Evolutionary conservation across 164 flowering plant genomes (phyloP).

Genomic region (Nymphaea colorata): DNA sequence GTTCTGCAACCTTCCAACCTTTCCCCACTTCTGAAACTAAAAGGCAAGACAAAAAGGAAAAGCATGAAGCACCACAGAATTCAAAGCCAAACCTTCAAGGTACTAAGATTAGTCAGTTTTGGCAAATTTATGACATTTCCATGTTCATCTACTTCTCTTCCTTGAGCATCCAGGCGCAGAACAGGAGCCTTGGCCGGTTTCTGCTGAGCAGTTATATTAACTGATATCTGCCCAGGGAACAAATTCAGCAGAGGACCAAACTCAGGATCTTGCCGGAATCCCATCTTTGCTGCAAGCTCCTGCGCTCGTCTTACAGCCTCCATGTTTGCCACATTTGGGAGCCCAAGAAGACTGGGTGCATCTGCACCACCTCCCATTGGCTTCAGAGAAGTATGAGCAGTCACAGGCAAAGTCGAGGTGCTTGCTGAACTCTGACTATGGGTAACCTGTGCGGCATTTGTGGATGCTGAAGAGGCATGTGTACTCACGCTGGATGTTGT

Average conservation of each 20-base stretch:
- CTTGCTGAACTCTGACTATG: conserved; percentile 8
- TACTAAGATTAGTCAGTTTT: conserved; percentile 72
- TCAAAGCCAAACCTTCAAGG: conserved; percentile 60
- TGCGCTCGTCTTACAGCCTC: conserved; percentile 96
- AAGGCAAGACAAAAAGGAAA: too few species aligned
- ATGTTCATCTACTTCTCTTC: conserved; percentile 96
- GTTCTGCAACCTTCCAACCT: too few species aligned
- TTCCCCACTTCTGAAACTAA: too few species aligned
- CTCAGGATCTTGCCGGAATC: conserved; percentile 87
- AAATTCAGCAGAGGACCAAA: conserved; percentile 87
- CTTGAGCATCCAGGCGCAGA: conserved; percentile 89
- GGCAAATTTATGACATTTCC: conserved; percentile 80
- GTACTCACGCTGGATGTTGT: too few species aligned
- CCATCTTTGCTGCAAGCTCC: conserved; percentile 97
- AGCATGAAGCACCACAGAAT: too few species aligned
- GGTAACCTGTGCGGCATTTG: conserved; percentile 7
- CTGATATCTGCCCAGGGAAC: conserved; percentile 69
- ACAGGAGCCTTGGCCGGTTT: conserved; percentile 96
- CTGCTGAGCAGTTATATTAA: conserved; percentile 42
- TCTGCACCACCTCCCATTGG: conserved; percentile 26
- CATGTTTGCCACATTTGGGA: conserved; percentile 32
- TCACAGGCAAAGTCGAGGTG: conserved; percentile 16
- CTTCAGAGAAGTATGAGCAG: conserved; percentile 14
- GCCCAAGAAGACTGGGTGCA: conserved; percentile 22
- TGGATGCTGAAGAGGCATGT: conserved; percentile 9